phyloP scores from a whole-genome alignment of 2,329 filamentous ascomycete genomes.

The Pleochaeta shiraiana region DNA sequence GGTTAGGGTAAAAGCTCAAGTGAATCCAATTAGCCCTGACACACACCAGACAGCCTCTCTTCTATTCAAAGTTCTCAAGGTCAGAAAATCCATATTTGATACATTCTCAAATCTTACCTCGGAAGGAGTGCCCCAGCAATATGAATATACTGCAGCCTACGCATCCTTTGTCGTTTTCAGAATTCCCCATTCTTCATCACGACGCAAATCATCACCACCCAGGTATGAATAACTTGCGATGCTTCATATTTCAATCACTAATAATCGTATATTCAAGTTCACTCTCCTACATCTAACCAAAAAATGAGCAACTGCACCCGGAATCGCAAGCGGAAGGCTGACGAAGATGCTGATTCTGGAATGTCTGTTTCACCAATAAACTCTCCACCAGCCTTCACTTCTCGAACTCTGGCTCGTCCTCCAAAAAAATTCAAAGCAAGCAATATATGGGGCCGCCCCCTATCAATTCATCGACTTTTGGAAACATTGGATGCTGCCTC shows the following conservation, averaged over 20 bases:
- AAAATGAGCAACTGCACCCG: conserved; percentile 24
- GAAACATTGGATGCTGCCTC: conserved; percentile 80
- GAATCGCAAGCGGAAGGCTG: conserved; percentile 49
- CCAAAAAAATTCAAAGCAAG: conserved; percentile 40
- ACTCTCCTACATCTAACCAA: conserved; percentile 23
- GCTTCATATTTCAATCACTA: background rate
- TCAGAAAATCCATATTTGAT: no score
- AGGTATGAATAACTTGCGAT: conserved; percentile 21
- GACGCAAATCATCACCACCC: conserved; percentile 27
- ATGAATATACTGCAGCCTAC: conserved; percentile 40
- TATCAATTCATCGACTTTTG: conserved; percentile 55
- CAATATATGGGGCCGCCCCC: conserved; percentile 44
- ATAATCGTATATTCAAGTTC: conserved; percentile 21
- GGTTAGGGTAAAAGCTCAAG: no score
- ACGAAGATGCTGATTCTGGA: conserved; percentile 54
- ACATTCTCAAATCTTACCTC: no score
- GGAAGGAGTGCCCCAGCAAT: conserved; percentile 15
- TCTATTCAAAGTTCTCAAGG: no score
- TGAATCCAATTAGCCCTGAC: no score
- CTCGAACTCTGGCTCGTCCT: conserved; percentile 42
- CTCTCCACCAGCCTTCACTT: conserved; percentile 48
- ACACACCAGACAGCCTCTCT: no score
- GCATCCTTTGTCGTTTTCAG: conserved; percentile 35
- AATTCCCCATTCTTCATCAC: conserved; percentile 35
- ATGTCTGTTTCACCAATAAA: conserved; percentile 78